These are phyloP conservation scores for Odonthalia washingtoniensis DNA, from an alignment of 31 red algal species.

Conservation along the genomic window DNA sequence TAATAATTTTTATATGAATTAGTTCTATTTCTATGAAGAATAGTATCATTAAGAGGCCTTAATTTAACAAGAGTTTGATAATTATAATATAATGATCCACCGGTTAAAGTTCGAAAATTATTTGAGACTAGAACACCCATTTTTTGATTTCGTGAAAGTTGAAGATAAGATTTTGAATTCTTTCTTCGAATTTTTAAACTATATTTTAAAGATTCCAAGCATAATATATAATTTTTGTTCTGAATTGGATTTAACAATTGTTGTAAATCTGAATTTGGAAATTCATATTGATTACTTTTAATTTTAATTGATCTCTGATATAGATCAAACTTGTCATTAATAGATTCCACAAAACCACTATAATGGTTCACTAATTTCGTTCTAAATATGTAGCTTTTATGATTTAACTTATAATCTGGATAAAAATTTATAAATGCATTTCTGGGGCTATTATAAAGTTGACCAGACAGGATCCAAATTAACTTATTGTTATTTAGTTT, in stretches of 20 bases:
- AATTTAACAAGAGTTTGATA: background rate
- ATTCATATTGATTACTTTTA: background rate
- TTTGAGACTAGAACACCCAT: background rate
- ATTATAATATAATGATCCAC: background rate
- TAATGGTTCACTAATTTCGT: conserved; percentile 1
- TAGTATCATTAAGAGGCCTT: background rate
- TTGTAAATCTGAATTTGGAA: background rate
- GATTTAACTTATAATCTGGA: background rate
- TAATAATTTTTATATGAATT: background rate
- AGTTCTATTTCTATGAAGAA: background rate
- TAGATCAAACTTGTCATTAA: background rate
- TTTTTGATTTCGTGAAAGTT: background rate
- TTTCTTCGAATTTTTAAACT: background rate
- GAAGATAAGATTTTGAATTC: background rate
- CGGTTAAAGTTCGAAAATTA: background rate
- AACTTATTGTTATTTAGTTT: background rate
- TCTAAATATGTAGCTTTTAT: background rate
- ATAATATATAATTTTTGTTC: background rate
- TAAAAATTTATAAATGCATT: conserved; percentile 18
- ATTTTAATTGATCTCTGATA: background rate
- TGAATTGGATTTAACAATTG: too few species aligned
- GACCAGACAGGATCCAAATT: background rate
- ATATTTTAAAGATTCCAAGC: background rate
- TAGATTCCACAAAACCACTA: background rate
- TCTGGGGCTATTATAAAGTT: background rate